Evolutionary conservation across 768 basidiomycete genomes (phyloP).

Genomic region (Mycena belliarum): DNA sequence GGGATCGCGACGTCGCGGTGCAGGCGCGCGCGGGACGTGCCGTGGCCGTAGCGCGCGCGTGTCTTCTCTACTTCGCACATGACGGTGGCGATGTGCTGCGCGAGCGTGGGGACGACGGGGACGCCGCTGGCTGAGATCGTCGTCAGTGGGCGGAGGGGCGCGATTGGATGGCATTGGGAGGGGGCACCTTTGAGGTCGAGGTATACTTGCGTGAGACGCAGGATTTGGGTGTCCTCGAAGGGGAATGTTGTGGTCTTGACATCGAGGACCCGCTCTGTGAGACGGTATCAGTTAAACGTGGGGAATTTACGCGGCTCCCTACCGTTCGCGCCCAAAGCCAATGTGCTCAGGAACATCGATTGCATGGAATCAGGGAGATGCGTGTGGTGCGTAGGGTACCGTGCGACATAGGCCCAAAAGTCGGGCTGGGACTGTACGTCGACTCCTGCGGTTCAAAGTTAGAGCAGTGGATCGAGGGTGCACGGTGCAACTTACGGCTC

Average conservation of each 20-base stretch:
- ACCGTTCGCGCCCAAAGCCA: neutral
- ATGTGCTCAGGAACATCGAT: neutral
- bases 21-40: neutral
- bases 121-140: neutral
- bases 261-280: neutral
- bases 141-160: no score
- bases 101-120: neutral
- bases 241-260: neutral
- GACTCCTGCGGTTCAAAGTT: neutral
- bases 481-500: neutral
- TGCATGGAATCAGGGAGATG: neutral
- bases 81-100: neutral
- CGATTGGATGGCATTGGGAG: no score
- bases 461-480: neutral
- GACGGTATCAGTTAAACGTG: no score
- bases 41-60: neutral
- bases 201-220: neutral
- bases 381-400: neutral
- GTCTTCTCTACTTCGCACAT: neutral
- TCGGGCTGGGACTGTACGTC: neutral
- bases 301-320: no score
- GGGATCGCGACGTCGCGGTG: conserved; percentile 5
- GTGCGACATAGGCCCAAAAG: neutral
- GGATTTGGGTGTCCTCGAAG: neutral
- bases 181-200: neutral